Evolutionary conservation across 208 protist species (phyloP).

Genomic region (Leptomonas pyrrhocoris): DNA sequence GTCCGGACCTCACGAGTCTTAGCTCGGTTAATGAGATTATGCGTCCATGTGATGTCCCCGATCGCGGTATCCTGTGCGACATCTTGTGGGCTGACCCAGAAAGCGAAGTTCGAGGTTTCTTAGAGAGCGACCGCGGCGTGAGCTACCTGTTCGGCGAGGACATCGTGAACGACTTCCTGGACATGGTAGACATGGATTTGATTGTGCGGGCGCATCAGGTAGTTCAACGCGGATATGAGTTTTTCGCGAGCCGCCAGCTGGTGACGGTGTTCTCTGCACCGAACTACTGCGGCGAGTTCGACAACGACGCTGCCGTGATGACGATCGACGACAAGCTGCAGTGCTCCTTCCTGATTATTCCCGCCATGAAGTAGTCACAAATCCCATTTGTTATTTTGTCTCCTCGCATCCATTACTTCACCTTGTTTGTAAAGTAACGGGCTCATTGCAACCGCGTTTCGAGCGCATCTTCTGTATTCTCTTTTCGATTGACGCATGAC

Average conservation of each 20-base stretch:
- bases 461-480: no score
- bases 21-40: slow-evolving; percentile 94
- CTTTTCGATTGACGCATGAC: no score
- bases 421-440: neutral
- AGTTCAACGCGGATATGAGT: slow-evolving; percentile 98
- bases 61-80: slow-evolving; percentile 99
- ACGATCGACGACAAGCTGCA: slow-evolving; percentile 97
- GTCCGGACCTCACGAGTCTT: slow-evolving; percentile 95
- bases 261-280: slow-evolving; percentile 99
- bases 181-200: slow-evolving; percentile 99
- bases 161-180: slow-evolving; percentile 97
- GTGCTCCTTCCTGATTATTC: slow-evolving; percentile 96
- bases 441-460: no score
- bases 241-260: slow-evolving; percentile 99
- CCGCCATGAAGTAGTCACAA: slow-evolving; percentile 13
- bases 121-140: slow-evolving; percentile 98
- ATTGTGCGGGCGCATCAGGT: slow-evolving; percentile 99
- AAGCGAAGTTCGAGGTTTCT: slow-evolving; percentile 93
- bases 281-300: slow-evolving; percentile 99
- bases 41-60: slow-evolving; percentile 98
- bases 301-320: slow-evolving; percentile 97
- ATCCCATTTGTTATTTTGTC: neutral
- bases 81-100: slow-evolving; percentile 98
- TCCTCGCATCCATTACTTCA: slow-evolving; percentile 9
- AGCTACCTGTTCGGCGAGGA: slow-evolving; percentile 99